phyloP scores from a whole-genome alignment of 306 rosid species.

The Cajanus cajan region DNA sequence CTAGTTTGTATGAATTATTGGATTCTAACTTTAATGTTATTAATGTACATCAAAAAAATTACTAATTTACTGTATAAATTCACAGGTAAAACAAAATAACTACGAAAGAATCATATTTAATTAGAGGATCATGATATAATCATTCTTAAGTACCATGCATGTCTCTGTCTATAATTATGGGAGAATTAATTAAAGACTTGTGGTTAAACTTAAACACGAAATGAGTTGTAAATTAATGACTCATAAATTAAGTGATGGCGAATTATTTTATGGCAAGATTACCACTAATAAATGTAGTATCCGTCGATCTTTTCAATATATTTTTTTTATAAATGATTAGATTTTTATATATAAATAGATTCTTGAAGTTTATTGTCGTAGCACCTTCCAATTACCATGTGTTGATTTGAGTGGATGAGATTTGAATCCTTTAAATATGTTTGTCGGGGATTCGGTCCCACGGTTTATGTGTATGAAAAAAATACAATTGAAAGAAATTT shows the following conservation, averaged over 20 bases:
- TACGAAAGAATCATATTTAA: neutral
- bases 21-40: too few species aligned
- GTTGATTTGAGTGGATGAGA: neutral
- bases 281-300: neutral
- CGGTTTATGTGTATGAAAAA: too few species aligned
- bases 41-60: too few species aligned
- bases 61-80: neutral
- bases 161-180: neutral
- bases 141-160: neutral
- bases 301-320: neutral
- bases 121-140: neutral
- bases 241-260: neutral
- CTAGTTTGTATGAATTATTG: too few species aligned
- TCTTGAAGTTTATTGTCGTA: neutral
- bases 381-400: neutral
- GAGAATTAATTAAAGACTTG: neutral
- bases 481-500: too few species aligned
- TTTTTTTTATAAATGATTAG: neutral
- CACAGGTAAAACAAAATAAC: neutral
- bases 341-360: neutral
- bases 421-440: neutral
- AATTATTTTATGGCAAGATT: neutral
- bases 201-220: neutral
- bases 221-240: neutral
- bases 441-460: too few species aligned